A percentile compares a stretch with the other conserved stretches of the same genome.
Evolutionary conservation across 164 flowering plant species (phyloP).

Genomic region (Sedum album): DNA sequence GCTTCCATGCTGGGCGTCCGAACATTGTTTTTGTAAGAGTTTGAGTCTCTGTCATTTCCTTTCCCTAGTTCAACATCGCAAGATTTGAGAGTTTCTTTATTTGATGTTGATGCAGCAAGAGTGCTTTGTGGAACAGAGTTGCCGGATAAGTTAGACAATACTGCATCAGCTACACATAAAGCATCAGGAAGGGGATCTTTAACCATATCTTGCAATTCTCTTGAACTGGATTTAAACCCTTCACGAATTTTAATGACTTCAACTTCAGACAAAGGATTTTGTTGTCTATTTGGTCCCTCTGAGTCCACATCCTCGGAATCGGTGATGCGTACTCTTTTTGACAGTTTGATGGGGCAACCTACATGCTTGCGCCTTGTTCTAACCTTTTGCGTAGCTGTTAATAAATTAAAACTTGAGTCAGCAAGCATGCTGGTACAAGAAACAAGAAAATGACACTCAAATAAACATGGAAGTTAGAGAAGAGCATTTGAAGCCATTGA

Average conservation of each 20-base stretch:
- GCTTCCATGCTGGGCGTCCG: not conserved
- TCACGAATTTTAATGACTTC: conserved; percentile 33
- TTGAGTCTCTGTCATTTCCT: not conserved
- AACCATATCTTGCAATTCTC: conserved; percentile 39
- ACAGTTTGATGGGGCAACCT: conserved; percentile 13
- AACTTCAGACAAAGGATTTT: conserved; percentile 19
- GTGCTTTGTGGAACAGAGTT: not conserved
- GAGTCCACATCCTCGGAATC: conserved; percentile 17
- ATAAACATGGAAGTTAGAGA: not conserved
- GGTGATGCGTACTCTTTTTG: conserved; percentile 24
- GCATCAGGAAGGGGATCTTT: conserved; percentile 75
- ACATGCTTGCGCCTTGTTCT: conserved; percentile 16
- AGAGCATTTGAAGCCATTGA: not conserved
- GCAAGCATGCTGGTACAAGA: not conserved
- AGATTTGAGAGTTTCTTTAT: conserved; percentile 4
- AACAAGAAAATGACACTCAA: not conserved
- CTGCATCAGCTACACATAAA: conserved; percentile 26
- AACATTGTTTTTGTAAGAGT: not conserved
- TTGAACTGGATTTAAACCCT: conserved; percentile 39
- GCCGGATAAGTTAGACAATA: conserved; percentile 9
- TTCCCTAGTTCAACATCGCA: not conserved
- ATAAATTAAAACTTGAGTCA: not conserved
- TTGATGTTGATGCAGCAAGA: not conserved
- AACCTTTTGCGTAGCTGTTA: conserved; percentile 1
- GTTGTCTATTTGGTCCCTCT: conserved; percentile 11